Evolutionary conservation across 1,139 yeast species (phyloP), one percentile per base, ranked within the genome.

Genomic region (Zygotorulaspora mrakii): DNA sequence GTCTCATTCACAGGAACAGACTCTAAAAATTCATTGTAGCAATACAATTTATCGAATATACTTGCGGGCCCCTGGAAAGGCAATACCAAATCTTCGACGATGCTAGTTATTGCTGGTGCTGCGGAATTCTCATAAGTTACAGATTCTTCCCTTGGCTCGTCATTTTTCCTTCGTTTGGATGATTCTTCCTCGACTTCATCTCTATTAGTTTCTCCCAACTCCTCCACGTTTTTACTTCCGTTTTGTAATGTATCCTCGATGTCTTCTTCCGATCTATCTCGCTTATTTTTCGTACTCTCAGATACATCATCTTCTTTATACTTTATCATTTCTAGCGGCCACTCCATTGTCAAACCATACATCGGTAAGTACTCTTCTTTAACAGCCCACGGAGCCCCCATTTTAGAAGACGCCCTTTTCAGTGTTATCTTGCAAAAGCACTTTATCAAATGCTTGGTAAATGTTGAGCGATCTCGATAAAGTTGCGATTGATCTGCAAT

Each of bases 351-450:
- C n/a, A 62, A 42, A 2, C 63, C 84, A 40, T 62, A 62, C 54
- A 60, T 59, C 22, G 56, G 52, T 24, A 62, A 36, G 59, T 77
- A 87, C 51, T 81, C 79, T 23, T 77, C 79, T 59, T 83, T 84
- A n/a, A 91, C 94, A 13, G 91, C 80, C 97, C 97, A 91, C 1
- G 98, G 97, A 2, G 97, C 94, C 2, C 97, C 96, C 31, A 82
- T 73, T 70, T 84, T 84, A 43, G 82, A 75, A 3, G 91, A 86
- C 5, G 65, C 64, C 52, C 96, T 75, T 3, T 86, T 73, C 53
- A 91, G 78, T 4, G 95, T 79, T 53, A 88, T 74, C 57, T 89
- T 89, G 55, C 91, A 77, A 54, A 91, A 91, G 0, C 96, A 85
- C 61, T 89, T 83, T 29, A 91, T 82, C 44, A 85, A 73, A 76